A percentile compares a stretch with the other conserved stretches of the same genome.
phyloP scores from a whole-genome alignment of 768 basidiomycete genomes.

The Coprinopsis sp. region DNA sequence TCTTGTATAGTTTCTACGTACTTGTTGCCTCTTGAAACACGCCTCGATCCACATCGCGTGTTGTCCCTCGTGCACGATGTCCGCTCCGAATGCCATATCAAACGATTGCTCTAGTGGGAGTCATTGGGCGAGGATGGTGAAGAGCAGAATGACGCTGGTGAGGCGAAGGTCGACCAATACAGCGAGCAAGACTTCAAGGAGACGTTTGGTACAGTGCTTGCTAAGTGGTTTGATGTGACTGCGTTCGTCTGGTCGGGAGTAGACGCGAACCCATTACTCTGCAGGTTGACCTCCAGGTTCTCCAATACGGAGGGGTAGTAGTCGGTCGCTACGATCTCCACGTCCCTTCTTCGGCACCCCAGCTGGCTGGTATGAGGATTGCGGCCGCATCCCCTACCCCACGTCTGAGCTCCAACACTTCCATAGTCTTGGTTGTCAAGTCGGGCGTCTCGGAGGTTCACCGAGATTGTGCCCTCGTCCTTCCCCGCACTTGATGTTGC shows the following conservation, averaged over 20 bases:
- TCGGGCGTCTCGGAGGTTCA: slow-evolving; percentile 64
- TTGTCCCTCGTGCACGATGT: slow-evolving; percentile 71
- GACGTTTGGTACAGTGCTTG: no score
- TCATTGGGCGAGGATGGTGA: no score
- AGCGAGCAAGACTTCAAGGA: slow-evolving; percentile 35
- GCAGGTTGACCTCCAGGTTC: slow-evolving; percentile 64
- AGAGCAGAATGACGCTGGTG: no score
- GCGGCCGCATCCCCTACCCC: slow-evolving; percentile 65
- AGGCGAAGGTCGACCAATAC: slow-evolving; percentile 54
- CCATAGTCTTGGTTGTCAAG: slow-evolving; percentile 63
- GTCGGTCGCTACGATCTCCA: slow-evolving; percentile 63
- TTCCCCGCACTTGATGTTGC: neutral
- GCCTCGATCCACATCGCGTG: slow-evolving; percentile 69
- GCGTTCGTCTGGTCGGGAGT: neutral
- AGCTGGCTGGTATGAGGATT: neutral
- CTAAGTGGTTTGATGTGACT: no score
- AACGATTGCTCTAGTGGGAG: slow-evolving; percentile 38
- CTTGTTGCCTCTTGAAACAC: slow-evolving; percentile 48
- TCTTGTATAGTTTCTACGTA: no score
- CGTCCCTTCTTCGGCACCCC: neutral
- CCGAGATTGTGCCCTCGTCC: slow-evolving; percentile 14
- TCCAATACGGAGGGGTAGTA: slow-evolving; percentile 68
- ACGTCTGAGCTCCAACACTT: slow-evolving; percentile 76
- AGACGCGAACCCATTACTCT: slow-evolving; percentile 42
- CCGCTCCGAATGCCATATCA: slow-evolving; percentile 75